Conservation (phyloP, 495 filamentous ascomycete genomes). For the Talaromyces proteolyticus region DNA sequence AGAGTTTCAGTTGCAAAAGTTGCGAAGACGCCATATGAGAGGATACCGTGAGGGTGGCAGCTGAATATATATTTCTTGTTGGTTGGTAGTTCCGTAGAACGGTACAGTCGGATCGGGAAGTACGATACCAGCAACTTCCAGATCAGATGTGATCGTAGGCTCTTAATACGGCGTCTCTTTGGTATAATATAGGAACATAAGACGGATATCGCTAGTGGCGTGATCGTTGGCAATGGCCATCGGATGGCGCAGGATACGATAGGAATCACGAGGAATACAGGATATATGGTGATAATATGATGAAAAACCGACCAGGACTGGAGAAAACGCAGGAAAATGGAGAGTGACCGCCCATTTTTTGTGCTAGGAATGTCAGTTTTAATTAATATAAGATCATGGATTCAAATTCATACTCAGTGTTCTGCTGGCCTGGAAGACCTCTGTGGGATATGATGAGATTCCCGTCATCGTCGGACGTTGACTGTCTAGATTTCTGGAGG, state of each 20-base stretch:
- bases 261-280: background rate
- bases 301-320: background rate
- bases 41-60: slow-evolving; percentile 96
- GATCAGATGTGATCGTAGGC: slow-evolving; percentile 62
- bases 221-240: background rate
- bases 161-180: slow-evolving; percentile 21
- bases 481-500: background rate
- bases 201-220: background rate
- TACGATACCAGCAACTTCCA: slow-evolving; percentile 90
- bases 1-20: slow-evolving; percentile 90
- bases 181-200: background rate
- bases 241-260: background rate
- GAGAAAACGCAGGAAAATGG: background rate
- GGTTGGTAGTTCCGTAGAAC: slow-evolving; percentile 67
- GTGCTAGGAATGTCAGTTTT: background rate
- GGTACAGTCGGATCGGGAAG: slow-evolving; percentile 84
- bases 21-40: slow-evolving; percentile 88
- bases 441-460: background rate
- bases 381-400: background rate
- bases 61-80: slow-evolving; percentile 96
- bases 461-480: background rate
- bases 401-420: background rate
- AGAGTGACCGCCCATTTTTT: background rate
- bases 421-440: background rate
- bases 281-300: background rate